Percentiles rank a stretch among this genome's conserved stretches.
Conservation (phyloP, 352 stramenopile genomes). For the Globisporangium middletonii region DNA sequence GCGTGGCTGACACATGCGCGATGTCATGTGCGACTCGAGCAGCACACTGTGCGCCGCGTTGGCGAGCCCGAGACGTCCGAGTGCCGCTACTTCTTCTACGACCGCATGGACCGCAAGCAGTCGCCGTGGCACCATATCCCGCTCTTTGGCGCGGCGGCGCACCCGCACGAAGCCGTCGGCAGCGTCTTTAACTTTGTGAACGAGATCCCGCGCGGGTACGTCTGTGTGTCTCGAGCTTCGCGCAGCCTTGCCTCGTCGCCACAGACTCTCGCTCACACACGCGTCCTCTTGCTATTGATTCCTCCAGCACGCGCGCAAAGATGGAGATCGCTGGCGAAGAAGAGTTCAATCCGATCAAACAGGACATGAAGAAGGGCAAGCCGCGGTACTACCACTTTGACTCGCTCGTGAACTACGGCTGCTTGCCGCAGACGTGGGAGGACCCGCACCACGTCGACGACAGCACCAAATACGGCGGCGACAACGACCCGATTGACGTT, state of each 20-base stretch:
- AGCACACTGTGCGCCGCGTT: conserved; percentile 64
- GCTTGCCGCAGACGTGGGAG: conserved; percentile 99
- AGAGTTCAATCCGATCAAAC: conserved; percentile 92
- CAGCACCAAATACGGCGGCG: conserved; percentile 86
- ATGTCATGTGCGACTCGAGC: too few species aligned
- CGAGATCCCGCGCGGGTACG: conserved; percentile 87
- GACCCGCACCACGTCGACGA: conserved; percentile 95
- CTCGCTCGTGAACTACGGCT: conserved; percentile 96
- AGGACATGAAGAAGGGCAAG: conserved; percentile 98
- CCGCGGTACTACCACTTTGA: conserved; percentile 88
- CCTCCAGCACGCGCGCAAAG: conserved; percentile 65
- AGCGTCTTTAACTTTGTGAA: conserved; percentile 91
- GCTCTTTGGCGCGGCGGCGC: conserved; percentile 47
- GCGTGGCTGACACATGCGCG: too few species aligned
- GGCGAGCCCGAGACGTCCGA: conserved; percentile 57
- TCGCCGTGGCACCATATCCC: conserved; percentile 93
- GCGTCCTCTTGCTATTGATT: not conserved
- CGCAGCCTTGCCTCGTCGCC: not conserved
- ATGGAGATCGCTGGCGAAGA: conserved; percentile 93
- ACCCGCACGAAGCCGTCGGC: conserved; percentile 20
- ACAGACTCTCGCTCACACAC: conserved; percentile 1
- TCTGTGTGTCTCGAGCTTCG: not conserved
- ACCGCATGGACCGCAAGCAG: conserved; percentile 65
- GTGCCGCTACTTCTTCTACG: conserved; percentile 84
- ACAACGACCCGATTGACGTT: conserved; percentile 99